Evolutionary conservation across 2,329 filamentous ascomycete species (phyloP).

Genomic region (Clonostachys solani): DNA sequence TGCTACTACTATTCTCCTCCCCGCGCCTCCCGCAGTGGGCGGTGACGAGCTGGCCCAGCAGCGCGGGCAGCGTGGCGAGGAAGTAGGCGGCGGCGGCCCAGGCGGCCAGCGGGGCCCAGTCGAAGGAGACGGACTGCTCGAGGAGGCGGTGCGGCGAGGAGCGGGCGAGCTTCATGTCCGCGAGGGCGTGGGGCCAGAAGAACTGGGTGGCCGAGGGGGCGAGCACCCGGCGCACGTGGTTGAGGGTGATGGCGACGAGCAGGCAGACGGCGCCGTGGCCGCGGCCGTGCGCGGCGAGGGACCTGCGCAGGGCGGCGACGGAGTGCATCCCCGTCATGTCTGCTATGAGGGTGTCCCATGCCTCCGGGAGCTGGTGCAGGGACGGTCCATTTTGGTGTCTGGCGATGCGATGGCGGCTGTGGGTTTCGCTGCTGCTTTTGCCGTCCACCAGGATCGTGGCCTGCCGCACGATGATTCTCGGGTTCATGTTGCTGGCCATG

Average conservation of each 20-base stretch:
- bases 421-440: no score
- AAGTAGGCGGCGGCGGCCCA: slow-evolving; percentile 1
- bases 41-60: neutral
- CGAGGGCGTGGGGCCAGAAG: slow-evolving; percentile 20
- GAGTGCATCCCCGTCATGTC: neutral
- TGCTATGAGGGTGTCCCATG: neutral
- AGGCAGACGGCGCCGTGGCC: slow-evolving; percentile 16
- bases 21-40: neutral
- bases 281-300: slow-evolving; percentile 17
- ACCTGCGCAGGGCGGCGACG: neutral
- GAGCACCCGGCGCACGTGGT: slow-evolving; percentile 31
- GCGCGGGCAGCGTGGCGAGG: neutral
- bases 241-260: slow-evolving; percentile 25
- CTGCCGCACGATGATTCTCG: no score
- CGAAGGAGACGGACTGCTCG: slow-evolving; percentile 8
- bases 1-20: neutral
- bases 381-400: no score
- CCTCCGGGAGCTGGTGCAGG: no score
- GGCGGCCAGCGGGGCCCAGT: slow-evolving; percentile 4
- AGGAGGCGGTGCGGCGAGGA: slow-evolving; percentile 28
- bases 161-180: slow-evolving; percentile 26
- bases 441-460: no score
- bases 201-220: slow-evolving; percentile 20
- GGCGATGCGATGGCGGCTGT: no score
- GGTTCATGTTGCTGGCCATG: no score